Percentiles rank a stretch among this genome's conserved stretches.
Conservation (phyloP, 2,329 filamentous ascomycete species). For the Nemania diffusa region DNA sequence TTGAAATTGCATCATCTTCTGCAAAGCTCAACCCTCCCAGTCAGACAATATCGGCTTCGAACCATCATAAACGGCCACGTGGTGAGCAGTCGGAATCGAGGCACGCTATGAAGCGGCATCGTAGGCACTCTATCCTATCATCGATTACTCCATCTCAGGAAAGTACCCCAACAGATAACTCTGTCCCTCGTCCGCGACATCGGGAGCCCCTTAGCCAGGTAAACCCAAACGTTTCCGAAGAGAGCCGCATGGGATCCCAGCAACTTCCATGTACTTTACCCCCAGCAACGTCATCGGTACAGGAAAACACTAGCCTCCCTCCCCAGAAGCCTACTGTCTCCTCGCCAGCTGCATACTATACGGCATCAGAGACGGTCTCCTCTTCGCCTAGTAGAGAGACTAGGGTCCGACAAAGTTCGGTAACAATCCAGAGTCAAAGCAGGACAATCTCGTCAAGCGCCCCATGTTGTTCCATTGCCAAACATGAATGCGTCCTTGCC, state of each 20-base stretch:
- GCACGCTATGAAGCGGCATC: slow-evolving; percentile 19
- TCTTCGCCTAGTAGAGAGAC: slow-evolving; percentile 19
- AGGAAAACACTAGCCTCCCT: background rate
- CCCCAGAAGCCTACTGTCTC: slow-evolving; percentile 13
- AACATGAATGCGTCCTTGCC: slow-evolving; percentile 53
- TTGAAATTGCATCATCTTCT: background rate
- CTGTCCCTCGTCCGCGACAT: background rate
- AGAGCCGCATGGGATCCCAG: slow-evolving; percentile 1
- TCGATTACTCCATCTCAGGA: slow-evolving; percentile 18
- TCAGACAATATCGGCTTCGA: slow-evolving; percentile 1
- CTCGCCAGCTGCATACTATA: slow-evolving; percentile 22
- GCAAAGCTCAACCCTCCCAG: background rate
- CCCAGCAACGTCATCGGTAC: background rate
- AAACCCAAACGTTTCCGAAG: slow-evolving; percentile 25
- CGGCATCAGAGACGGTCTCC: slow-evolving; percentile 29
- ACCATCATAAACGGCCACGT: slow-evolving; percentile 22
- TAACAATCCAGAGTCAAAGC: background rate
- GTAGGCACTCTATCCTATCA: background rate
- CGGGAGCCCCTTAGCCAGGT: slow-evolving; percentile 35
- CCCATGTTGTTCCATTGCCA: slow-evolving; percentile 49
- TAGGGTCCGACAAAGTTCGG: background rate
- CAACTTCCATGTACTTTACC: background rate
- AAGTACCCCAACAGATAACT: background rate
- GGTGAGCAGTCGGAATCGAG: slow-evolving; percentile 6
- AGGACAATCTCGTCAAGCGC: background rate